Evolutionary conservation across 108 stramenopile species (phyloP), one percentile per base, ranked within the genome.

Genomic region (Cyclostephanos tholiformis): DNA sequence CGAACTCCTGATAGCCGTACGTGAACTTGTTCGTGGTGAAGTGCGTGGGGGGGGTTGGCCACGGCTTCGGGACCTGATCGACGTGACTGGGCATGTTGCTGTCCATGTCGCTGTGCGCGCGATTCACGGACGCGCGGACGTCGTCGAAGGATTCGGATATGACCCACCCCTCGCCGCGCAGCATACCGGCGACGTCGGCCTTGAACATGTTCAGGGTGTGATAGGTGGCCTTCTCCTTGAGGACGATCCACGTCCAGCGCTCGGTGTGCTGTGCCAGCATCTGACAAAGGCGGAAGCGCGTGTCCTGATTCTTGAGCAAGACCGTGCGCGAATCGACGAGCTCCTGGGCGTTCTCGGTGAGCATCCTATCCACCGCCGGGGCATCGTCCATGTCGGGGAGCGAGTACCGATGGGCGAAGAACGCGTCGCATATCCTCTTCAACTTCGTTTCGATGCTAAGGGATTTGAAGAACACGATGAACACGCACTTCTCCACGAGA

Each of bases 131-230:
- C 58, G 72, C 75, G 27, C 89, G 82, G 12, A 94, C 95, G 22
- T 88, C 86, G 32, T 72, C 84, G 29, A 92, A 67, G 35, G 82
- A 77, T 46, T 95, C 91, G 11, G 92, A 65, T 64, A 97, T 87
- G 63, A 97, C 96, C 98, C 97, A 97, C 61, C 98, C 98, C 81
- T 98, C 97, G 27, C 95, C 98, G 63, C 98, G 96, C 46, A 99
- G 91, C 93, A 96, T 96, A 30, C 96, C 97, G 10, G 86, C 78
- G 20, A 96, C 96, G 72, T 97, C 98, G 36, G 88, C 90, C 90
- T 96, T 96, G 91, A 99, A 98, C 86, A 93, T 90, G 86, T 99
- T 99, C 56, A 99, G 92, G 19, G 96, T 92, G 87, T 98, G 97
- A 84, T 98, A 98, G 20, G 94, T 89, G 22, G 96, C 85, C 85